Evolutionary conservation across 1,139 yeast genomes (phyloP).

Genomic region (Debaryomyces subglobosus): DNA sequence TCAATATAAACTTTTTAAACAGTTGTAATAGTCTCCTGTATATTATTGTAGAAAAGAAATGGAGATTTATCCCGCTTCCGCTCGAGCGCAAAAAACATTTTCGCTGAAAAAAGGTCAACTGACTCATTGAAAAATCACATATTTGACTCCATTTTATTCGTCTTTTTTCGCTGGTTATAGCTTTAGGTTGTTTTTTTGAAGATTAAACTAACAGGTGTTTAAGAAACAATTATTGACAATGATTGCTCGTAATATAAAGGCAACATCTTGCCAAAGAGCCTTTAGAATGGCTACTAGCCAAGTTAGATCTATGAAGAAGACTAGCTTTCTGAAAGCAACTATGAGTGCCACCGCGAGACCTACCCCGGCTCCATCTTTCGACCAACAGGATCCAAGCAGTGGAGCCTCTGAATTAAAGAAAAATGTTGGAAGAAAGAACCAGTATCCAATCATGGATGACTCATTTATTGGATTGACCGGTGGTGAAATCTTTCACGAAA

Average conservation of each 20-base stretch:
- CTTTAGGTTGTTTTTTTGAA: background rate
- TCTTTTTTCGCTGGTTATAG: background rate
- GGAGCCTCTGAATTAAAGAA: slow-evolving; percentile 11
- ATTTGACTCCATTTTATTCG: slow-evolving; percentile 1
- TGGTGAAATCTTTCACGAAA: slow-evolving; percentile 97
- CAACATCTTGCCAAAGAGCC: slow-evolving; percentile 11
- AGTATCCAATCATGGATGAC: slow-evolving; percentile 59
- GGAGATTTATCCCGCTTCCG: slow-evolving; percentile 9
- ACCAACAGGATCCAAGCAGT: slow-evolving; percentile 21
- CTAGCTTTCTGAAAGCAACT: slow-evolving; percentile 39
- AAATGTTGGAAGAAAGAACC: slow-evolving; percentile 14
- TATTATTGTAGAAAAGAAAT: background rate
- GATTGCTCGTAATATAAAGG: slow-evolving; percentile 13
- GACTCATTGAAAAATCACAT: slow-evolving; percentile 11
- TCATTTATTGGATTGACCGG: slow-evolving; percentile 94
- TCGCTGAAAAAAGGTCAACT: slow-evolving; percentile 6
- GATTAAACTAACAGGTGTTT: background rate
- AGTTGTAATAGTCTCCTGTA: slow-evolving; percentile 1
- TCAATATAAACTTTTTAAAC: background rate
- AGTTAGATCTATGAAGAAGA: slow-evolving; percentile 37
- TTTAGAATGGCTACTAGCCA: slow-evolving; percentile 18
- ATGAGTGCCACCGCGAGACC: slow-evolving; percentile 34
- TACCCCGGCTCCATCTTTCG: slow-evolving; percentile 45
- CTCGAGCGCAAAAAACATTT: slow-evolving; percentile 11
- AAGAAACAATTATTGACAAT: background rate